Evolutionary conservation across 2,329 filamentous ascomycete genomes (phyloP).

Genomic region (Aureobasidium pullulans): DNA sequence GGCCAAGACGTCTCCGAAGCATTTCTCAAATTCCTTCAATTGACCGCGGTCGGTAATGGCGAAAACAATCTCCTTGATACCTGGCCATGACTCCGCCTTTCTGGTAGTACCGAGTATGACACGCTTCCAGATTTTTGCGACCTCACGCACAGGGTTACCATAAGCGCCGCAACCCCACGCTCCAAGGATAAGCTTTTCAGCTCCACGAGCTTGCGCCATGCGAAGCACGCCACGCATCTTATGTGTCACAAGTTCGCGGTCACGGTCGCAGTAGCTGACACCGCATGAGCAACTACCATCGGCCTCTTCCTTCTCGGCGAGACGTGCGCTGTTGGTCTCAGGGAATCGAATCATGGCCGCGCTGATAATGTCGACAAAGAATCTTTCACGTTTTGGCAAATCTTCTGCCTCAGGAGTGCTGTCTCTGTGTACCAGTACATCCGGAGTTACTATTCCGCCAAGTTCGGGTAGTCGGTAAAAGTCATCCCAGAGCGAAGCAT

Average conservation of each 20-base stretch:
- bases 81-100: constrained; percentile 33
- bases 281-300: constrained; percentile 24
- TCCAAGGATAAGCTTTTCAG: constrained; percentile 48
- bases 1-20: constrained; percentile 34
- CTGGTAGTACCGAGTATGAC: constrained; percentile 29
- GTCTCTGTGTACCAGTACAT: constrained; percentile 53
- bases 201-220: constrained; percentile 41
- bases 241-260: constrained; percentile 43
- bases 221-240: constrained; percentile 55
- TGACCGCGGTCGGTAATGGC: constrained; percentile 48
- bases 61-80: constrained; percentile 49
- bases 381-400: constrained; percentile 43
- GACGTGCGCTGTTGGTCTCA: constrained; percentile 29
- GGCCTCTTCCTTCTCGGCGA: constrained; percentile 22
- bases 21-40: constrained; percentile 45
- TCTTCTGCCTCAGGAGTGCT: constrained; percentile 31
- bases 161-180: constrained; percentile 61
- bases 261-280: constrained; percentile 39
- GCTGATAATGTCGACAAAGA: constrained; percentile 52
- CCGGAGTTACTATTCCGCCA: constrained; percentile 49
- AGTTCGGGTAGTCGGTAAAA: constrained; percentile 55
- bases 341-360: constrained; percentile 55
- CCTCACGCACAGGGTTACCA: constrained; percentile 53
- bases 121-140: constrained; percentile 50
- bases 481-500: constrained; percentile 50